Evolutionary conservation across 495 filamentous ascomycete genomes (phyloP).

Genomic region (Collariella sp.): DNA sequence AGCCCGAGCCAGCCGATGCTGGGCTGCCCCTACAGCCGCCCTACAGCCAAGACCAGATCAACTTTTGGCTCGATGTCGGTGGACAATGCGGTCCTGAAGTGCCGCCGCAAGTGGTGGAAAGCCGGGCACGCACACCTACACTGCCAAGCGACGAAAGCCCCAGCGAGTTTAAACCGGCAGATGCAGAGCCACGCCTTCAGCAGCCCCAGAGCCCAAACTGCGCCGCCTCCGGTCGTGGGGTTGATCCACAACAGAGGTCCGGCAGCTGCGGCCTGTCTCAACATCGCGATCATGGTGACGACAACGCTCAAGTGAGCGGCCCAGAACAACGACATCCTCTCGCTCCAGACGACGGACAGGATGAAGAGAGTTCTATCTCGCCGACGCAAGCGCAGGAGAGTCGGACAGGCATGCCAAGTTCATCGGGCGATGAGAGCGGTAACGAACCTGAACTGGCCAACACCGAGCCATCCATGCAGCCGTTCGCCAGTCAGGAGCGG

Average conservation of each 20-base stretch:
- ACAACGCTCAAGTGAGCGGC: conserved; percentile 2
- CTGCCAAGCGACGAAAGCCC: not conserved
- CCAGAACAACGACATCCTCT: conserved; percentile 6
- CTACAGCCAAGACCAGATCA: not conserved
- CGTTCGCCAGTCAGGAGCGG: not conserved
- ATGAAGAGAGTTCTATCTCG: not conserved
- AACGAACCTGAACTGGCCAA: conserved; percentile 1
- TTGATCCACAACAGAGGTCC: conserved; percentile 1
- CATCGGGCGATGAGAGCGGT: conserved; percentile 5
- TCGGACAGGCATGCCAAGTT: conserved; percentile 4
- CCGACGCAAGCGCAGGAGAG: conserved; percentile 3
- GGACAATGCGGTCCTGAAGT: not conserved
- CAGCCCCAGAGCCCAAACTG: conserved; percentile 8
- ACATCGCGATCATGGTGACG: conserved; percentile 1
- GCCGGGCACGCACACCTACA: not conserved
- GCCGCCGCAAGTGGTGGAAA: not conserved
- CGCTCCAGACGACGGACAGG: conserved; percentile 9
- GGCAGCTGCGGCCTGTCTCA: conserved; percentile 7
- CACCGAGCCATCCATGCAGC: too few relatives aligned
- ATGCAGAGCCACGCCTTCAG: conserved; percentile 1
- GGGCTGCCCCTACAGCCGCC: not conserved
- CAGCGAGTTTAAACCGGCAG: not conserved
- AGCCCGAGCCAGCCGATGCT: too few relatives aligned
- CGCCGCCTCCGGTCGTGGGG: conserved; percentile 5
- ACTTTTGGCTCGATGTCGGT: not conserved